Percentiles rank a stretch among this genome's conserved stretches.
Conservation (phyloP, 768 basidiomycete species). For the Phlebiopsis flavidoalba region DNA sequence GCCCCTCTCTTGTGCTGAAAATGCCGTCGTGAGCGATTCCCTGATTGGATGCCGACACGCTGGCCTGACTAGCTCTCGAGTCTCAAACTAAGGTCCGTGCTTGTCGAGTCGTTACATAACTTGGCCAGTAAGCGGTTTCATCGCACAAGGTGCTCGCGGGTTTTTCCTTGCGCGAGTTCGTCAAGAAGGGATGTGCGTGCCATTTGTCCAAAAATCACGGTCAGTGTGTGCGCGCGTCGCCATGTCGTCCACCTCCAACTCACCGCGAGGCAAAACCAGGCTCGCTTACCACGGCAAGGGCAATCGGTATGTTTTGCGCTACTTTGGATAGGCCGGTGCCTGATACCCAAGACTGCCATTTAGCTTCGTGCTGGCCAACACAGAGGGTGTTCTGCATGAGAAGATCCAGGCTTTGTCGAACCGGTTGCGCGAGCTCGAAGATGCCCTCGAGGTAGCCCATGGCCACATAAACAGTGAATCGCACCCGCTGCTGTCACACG, state of each 20-base stretch:
- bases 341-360: neutral
- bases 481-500: constrained; percentile 57
- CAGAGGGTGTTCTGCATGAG: constrained; percentile 62
- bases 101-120: constrained; percentile 14
- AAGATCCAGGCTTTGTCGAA: constrained; percentile 57
- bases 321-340: neutral
- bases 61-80: constrained; percentile 27
- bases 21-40: constrained; percentile 48
- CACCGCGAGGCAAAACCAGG: constrained; percentile 31
- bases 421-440: constrained; percentile 65
- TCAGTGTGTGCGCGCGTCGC: constrained; percentile 12
- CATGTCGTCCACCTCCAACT: constrained; percentile 11
- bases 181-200: constrained; percentile 39
- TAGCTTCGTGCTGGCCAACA: constrained; percentile 69
- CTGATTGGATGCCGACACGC: constrained; percentile 5
- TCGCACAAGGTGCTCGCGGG: constrained; percentile 49
- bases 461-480: constrained; percentile 38
- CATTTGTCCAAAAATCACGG: constrained; percentile 68
- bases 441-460: constrained; percentile 55
- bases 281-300: constrained; percentile 68
- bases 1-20: constrained; percentile 63
- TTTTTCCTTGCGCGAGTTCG: constrained; percentile 52
- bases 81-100: constrained; percentile 59
- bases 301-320: constrained; percentile 42
- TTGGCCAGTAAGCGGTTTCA: constrained; percentile 6